Percentiles rank a stretch among this genome's conserved stretches.
Conservation (phyloP, 345 rosid species). For the Salix udensis region DNA sequence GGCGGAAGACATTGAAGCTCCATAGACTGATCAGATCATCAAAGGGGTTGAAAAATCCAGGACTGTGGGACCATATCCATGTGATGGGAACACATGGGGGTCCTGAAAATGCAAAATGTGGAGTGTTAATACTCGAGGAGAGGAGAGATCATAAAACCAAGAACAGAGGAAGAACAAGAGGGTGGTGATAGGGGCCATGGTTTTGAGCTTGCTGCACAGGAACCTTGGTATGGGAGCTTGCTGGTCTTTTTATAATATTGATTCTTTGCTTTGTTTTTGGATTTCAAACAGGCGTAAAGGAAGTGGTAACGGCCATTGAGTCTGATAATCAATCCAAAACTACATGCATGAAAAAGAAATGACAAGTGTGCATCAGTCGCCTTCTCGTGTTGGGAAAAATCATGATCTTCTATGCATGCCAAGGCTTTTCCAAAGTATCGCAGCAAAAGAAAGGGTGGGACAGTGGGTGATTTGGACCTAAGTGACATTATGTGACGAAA, state of each 20-base stretch:
- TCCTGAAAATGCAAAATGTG: background rate
- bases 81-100: background rate
- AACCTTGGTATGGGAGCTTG: too few relatives aligned
- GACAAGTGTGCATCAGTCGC: background rate
- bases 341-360: background rate
- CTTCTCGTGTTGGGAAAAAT: background rate
- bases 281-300: background rate
- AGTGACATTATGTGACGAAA: background rate
- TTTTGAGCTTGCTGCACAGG: background rate
- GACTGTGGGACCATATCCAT: constrained; percentile 9
- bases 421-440: background rate
- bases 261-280: background rate
- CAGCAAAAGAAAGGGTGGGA: background rate
- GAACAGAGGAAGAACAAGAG: constrained; percentile 23
- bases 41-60: background rate
- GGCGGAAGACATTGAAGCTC: background rate
- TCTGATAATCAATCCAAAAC: background rate
- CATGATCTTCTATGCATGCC: background rate
- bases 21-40: background rate
- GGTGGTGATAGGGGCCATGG: constrained; percentile 28
- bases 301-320: background rate
- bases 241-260: background rate
- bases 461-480: background rate
- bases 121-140: background rate
- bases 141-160: constrained; percentile 1